Percentiles rank a stretch among this genome's conserved stretches.
phyloP scores from a whole-genome alignment of 257 asterid species.

The Solanum ahanhuiri region DNA sequence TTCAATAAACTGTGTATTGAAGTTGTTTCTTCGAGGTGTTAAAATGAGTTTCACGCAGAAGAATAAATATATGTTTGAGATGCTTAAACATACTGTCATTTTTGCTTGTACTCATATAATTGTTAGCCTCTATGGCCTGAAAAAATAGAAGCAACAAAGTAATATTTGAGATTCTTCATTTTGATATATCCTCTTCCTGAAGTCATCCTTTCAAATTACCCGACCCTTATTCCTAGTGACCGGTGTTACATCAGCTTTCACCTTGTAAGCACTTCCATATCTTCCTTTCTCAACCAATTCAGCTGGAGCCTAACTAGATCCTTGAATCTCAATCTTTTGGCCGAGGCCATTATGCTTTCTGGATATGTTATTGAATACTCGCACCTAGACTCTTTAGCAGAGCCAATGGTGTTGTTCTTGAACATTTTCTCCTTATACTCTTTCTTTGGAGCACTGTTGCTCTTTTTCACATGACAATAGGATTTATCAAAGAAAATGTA shows the following conservation, averaged over 20 bases:
- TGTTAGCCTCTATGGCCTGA: background rate
- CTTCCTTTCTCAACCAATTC: background rate
- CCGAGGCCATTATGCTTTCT: conserved; percentile 34
- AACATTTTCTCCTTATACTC: background rate
- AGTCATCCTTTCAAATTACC: background rate
- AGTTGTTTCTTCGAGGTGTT: background rate
- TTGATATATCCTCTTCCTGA: conserved; percentile 40
- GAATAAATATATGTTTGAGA: background rate
- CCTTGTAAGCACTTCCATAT: background rate
- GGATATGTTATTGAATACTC: background rate
- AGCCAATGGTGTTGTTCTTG: background rate
- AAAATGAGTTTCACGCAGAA: background rate
- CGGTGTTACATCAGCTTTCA: conserved; percentile 3
- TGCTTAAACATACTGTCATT: background rate
- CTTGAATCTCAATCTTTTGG: conserved; percentile 37
- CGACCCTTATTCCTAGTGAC: conserved; percentile 45
- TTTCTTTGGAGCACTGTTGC: background rate
- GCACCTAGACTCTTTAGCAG: background rate
- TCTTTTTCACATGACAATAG: background rate
- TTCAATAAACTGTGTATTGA: background rate
- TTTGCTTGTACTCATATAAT: background rate
- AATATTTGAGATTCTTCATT: conserved; percentile 19
- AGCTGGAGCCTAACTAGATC: conserved; percentile 14
- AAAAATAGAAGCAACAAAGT: conserved; percentile 46
- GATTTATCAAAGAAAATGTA: background rate